These are phyloP conservation scores for Cytospora piceicola DNA, from an alignment of 2,329 filamentous ascomycete genomes.

Conservation along the genomic window DNA sequence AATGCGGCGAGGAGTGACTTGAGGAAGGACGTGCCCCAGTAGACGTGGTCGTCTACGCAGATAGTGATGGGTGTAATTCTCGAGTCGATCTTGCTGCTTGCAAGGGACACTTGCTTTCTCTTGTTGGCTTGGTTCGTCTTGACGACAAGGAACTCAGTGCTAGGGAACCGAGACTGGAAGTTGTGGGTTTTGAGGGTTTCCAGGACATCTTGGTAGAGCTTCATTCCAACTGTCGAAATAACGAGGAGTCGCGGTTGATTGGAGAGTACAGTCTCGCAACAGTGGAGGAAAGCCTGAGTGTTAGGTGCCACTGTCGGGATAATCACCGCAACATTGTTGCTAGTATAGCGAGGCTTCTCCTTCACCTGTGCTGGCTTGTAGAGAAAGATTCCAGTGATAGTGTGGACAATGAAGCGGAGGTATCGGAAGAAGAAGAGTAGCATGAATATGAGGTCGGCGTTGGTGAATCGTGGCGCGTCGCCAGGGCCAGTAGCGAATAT, in stretches of 20 bases:
- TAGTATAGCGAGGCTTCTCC: conserved; percentile 38
- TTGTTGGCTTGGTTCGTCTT: conserved; percentile 47
- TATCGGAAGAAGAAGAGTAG: conserved; percentile 51
- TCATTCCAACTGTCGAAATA: conserved; percentile 50
- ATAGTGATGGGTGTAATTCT: conserved; percentile 49
- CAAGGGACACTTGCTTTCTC: conserved; percentile 51
- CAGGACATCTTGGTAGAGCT: conserved; percentile 33
- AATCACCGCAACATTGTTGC: conserved; percentile 53
- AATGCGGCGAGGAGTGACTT: conserved; percentile 48
- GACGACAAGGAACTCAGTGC: conserved; percentile 39
- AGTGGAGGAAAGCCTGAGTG: conserved; percentile 46
- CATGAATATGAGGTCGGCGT: conserved; percentile 35
- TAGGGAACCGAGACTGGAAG: conserved; percentile 27
- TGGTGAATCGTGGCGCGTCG: neutral
- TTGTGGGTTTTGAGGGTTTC: conserved; percentile 19
- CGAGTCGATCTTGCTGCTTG: conserved; percentile 35
- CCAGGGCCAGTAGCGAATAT: neutral
- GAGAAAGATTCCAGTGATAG: conserved; percentile 43
- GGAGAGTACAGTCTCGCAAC: conserved; percentile 44
- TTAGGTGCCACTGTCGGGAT: conserved; percentile 54
- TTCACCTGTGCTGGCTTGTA: conserved; percentile 44
- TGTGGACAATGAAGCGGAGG: conserved; percentile 48
- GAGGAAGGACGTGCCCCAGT: conserved; percentile 52
- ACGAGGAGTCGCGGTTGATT: conserved; percentile 46
- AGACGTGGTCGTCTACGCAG: conserved; percentile 57